These are phyloP conservation scores for Odontarrhena argentea DNA, from an alignment of 345 rosid species.

Conservation along the genomic window DNA sequence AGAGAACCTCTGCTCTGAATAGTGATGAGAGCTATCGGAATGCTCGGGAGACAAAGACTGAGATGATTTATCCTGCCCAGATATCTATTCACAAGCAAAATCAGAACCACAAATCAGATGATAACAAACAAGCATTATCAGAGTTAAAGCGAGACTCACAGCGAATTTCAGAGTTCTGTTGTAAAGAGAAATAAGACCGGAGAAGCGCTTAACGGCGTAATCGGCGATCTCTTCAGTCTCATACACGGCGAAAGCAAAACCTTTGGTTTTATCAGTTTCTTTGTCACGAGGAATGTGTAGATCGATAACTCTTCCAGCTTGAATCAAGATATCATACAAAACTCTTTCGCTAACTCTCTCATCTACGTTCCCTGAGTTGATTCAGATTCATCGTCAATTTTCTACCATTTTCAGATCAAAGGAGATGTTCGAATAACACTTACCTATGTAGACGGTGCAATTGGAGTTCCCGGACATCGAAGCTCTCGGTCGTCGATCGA, in stretches of 20 bases:
- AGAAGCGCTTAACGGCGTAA: constrained; percentile 88
- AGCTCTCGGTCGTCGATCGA: neutral
- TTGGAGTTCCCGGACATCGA: constrained; percentile 56
- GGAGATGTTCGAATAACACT: neutral
- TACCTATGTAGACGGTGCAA: constrained; percentile 66
- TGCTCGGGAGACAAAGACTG: constrained; percentile 32
- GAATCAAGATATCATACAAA: constrained; percentile 79
- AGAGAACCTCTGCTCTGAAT: constrained; percentile 39
- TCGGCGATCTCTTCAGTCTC: constrained; percentile 85
- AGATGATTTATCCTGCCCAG: constrained; percentile 76
- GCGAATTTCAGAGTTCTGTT: constrained; percentile 76
- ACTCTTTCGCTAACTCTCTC: constrained; percentile 87
- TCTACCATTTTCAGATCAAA: neutral
- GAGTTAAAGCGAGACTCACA: constrained; percentile 42
- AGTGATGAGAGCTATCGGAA: constrained; percentile 40
- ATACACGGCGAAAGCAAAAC: constrained; percentile 86
- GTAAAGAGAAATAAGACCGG: constrained; percentile 85
- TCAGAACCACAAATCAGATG: constrained; percentile 1
- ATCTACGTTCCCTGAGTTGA: constrained; percentile 70
- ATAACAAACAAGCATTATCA: neutral
- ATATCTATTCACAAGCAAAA: constrained; percentile 54
- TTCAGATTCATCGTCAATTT: neutral
- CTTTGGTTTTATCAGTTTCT: constrained; percentile 84
- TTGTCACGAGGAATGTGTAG: constrained; percentile 81
- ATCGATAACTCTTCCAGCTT: constrained; percentile 84